Evolutionary conservation across 805 yeast species (phyloP).

Genomic region (Gaillardinia entomophila): DNA sequence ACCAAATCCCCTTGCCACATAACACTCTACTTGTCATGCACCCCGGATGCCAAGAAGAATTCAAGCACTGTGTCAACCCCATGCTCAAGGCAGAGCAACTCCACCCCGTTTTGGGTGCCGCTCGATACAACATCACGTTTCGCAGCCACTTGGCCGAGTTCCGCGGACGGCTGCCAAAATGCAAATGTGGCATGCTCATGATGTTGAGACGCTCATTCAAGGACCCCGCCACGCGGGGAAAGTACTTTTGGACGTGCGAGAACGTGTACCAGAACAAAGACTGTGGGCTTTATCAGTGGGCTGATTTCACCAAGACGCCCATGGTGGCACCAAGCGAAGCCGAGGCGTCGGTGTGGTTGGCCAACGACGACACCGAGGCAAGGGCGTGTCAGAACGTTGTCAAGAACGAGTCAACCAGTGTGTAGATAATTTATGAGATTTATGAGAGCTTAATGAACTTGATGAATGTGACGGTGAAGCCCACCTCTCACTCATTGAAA

Average conservation of each 20-base stretch:
- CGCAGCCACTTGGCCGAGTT: constrained; percentile 45
- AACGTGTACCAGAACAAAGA: constrained; percentile 37
- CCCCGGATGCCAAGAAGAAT: constrained; percentile 75
- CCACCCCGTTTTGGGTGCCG: constrained; percentile 45
- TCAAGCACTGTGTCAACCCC: constrained; percentile 58
- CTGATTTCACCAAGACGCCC: constrained; percentile 32
- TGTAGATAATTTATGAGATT: no score
- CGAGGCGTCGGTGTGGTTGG: constrained; percentile 41
- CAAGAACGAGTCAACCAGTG: no score
- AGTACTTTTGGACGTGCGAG: constrained; percentile 65
- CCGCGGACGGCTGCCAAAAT: constrained; percentile 32
- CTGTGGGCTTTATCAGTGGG: constrained; percentile 48
- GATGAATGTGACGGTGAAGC: no score
- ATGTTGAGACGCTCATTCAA: constrained; percentile 51
- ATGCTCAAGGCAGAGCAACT: constrained; percentile 30
- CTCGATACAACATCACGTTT: constrained; percentile 62
- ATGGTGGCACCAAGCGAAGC: constrained; percentile 25
- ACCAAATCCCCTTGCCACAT: constrained; percentile 61
- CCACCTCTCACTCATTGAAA: no score
- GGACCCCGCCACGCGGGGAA: constrained; percentile 41
- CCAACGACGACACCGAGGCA: constrained; percentile 31
- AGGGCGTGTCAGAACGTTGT: constrained; percentile 3
- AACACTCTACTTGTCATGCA: constrained; percentile 69
- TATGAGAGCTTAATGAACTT: no score
- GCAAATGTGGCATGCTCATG: constrained; percentile 48